Base-by-base conservation (phyloP, 306 rosid genomes). In the Inga oerstediana region DNA sequence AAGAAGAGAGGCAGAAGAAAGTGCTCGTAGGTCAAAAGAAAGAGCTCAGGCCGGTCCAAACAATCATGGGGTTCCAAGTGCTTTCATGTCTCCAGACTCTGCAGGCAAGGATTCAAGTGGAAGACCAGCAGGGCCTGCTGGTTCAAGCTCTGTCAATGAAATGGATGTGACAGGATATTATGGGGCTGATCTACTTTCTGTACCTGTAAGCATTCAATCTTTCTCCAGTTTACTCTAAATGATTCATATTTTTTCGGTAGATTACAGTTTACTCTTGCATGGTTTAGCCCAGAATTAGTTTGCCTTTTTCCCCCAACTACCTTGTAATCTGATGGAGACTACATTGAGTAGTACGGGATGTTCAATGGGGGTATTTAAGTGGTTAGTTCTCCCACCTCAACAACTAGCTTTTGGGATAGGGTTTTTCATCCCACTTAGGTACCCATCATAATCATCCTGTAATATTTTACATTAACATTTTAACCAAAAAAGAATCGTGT, bases 121-220 rank as follows among this genome's bases (percentile, higher is more conserved):
- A 66, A 87, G 97, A 85, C 90, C 94, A 44, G 87, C 89, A 10
- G 91, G 85, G 43, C 94, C 89, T 76, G 94, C 88, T 61, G 68
- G 88, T 75, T 85, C 95, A 19, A 89, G 88, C 86, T 89, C 96
- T 69, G 83, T 81, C 78, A 85, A 86, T 78, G 93, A 89, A 68
- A 83, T 89, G 77, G 98, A 88, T 84, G 76, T 78, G 13, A 62
- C 87, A 43, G 93, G 97, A 85, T 85, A 88, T 84, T 85, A 87
- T 83, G 97, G 95, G 30, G 89, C 91, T 20, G 98, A 93, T 87
- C 78, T 93, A 72, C 97, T 96, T 78, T 92, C 97, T 62, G 97
- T 91, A 85, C 84, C 94, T 77, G 99, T 96, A 87, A 93, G 97
- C 85, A 10, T 69, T n/a, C 39, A 22, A 69, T 79, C 74, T 74